These are phyloP conservation scores for Caloboletus inedulis DNA, from an alignment of 1,284 basidiomycete species.

Conservation along the genomic window DNA sequence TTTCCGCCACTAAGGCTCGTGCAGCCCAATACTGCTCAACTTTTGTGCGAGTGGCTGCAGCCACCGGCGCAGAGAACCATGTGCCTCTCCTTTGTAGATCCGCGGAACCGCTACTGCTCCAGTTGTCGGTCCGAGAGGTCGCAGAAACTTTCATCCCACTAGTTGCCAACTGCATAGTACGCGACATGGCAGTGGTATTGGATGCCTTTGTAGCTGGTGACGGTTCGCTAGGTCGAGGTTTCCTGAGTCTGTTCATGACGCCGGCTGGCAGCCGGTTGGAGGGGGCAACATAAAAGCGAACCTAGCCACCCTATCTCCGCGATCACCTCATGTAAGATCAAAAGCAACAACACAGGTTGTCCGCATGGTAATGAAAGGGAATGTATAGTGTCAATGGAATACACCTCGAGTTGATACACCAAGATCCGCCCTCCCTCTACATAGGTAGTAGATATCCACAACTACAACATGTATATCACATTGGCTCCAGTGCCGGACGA, in stretches of 20 bases:
- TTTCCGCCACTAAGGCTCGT: slow-evolving; percentile 59
- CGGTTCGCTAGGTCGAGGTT: slow-evolving; percentile 17
- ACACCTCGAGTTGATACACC: slow-evolving; percentile 21
- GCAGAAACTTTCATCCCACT: slow-evolving; percentile 5
- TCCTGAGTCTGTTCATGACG: slow-evolving; percentile 28
- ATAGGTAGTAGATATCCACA: slow-evolving; percentile 16
- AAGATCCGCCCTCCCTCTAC: slow-evolving; percentile 19
- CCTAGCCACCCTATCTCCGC: slow-evolving; percentile 7
- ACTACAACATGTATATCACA: slow-evolving; percentile 15
- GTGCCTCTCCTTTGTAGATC: slow-evolving; percentile 9
- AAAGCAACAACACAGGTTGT: neutral
- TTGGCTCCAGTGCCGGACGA: neutral
- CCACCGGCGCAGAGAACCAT: slow-evolving; percentile 16
- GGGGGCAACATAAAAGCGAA: neutral
- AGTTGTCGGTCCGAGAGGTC: neutral
- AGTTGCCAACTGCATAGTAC: slow-evolving; percentile 32
- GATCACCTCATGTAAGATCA: neutral
- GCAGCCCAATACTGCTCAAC: slow-evolving; percentile 61
- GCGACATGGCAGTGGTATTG: slow-evolving; percentile 18
- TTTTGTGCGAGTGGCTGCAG: slow-evolving; percentile 31
- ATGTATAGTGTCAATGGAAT: slow-evolving; percentile 12
- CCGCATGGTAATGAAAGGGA: neutral
- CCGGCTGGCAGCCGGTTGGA: neutral
- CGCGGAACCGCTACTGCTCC: neutral
- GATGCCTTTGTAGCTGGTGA: neutral